A percentile compares a stretch with the other conserved stretches of the same genome.
These are phyloP conservation scores for Penicillium verhagenii DNA, from an alignment of 495 filamentous ascomycete genomes.

Conservation along the genomic window DNA sequence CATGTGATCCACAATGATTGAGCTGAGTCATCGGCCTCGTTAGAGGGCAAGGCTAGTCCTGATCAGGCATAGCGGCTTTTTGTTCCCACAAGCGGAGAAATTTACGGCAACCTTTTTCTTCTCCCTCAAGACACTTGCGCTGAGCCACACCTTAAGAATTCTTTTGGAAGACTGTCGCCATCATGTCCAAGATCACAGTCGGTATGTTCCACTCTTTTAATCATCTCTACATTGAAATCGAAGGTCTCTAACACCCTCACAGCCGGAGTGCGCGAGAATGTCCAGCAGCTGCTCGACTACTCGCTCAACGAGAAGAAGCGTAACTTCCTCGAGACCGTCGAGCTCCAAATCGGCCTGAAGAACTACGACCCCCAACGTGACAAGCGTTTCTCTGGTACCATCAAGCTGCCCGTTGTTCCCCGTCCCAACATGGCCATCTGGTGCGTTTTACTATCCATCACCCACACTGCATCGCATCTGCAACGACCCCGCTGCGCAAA, in stretches of 20 bases:
- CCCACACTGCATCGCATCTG: not conserved
- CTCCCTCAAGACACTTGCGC: conserved; percentile 41
- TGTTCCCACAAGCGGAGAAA: conserved; percentile 51
- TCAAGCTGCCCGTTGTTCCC: conserved; percentile 86
- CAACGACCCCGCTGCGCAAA: not conserved
- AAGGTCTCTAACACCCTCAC: conserved; percentile 29
- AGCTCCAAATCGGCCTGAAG: conserved; percentile 98
- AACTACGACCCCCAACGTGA: conserved; percentile 99
- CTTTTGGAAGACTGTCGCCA: conserved; percentile 62
- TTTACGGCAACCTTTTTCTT: conserved; percentile 29
- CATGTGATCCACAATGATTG: not conserved
- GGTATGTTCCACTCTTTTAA: conserved; percentile 50
- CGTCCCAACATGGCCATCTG: conserved; percentile 94
- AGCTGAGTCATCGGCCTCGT: conserved; percentile 20
- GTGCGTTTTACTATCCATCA: conserved; percentile 43
- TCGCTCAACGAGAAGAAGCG: conserved; percentile 97
- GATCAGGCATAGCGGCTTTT: conserved; percentile 27
- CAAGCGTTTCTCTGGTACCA: conserved; percentile 99
- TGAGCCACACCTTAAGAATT: conserved; percentile 74
- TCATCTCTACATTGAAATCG: not conserved
- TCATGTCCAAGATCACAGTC: conserved; percentile 87
- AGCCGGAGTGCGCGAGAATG: conserved; percentile 96
- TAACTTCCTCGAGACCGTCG: conserved; percentile 93
- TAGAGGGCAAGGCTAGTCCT: conserved; percentile 41
- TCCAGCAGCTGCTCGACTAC: conserved; percentile 87